These are phyloP conservation scores for Phlyctochytrium arcticum DNA, from an alignment of 192 early-diverging fungal genomes.

Conservation along the genomic window DNA sequence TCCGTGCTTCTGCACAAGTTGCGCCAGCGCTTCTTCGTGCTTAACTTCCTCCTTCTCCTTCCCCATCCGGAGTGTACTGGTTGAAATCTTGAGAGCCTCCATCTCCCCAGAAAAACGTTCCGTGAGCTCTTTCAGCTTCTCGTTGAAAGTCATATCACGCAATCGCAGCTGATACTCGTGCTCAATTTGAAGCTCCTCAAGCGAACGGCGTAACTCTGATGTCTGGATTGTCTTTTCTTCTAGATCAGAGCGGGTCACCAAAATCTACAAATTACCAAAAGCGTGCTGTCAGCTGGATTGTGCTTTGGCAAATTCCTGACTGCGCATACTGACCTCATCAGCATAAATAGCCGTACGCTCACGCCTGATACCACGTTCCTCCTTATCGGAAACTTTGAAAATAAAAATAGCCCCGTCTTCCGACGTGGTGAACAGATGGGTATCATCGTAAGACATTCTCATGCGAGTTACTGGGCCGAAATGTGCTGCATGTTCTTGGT, in stretches of 20 bases:
- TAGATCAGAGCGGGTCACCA: conserved; percentile 55
- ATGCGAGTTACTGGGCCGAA: conserved; percentile 38
- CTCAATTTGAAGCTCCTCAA: conserved; percentile 60
- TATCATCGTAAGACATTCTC: conserved; percentile 45
- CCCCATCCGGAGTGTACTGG: conserved; percentile 39
- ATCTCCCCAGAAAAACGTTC: conserved; percentile 50
- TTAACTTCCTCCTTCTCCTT: conserved; percentile 57
- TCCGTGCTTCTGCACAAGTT: conserved; percentile 25
- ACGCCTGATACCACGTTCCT: conserved; percentile 28
- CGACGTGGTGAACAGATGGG: conserved; percentile 41
- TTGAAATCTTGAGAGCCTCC: conserved; percentile 48
- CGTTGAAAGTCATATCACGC: conserved; percentile 60
- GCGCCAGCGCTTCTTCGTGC: conserved; percentile 42
- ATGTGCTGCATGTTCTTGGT: conserved; percentile 53
- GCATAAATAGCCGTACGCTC: conserved; percentile 31
- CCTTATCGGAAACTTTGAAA: conserved; percentile 44
- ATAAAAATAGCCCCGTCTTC: conserved; percentile 51
- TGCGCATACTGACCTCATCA: conserved; percentile 53
- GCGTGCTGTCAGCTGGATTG: no score
- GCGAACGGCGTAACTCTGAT: conserved; percentile 39
- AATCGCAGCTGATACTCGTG: conserved; percentile 63
- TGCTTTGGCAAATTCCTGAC: no score
- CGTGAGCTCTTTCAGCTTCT: conserved; percentile 54
- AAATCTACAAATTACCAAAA: no score
- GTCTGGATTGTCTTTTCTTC: conserved; percentile 53